phyloP scores from a whole-genome alignment of 1,284 basidiomycete species.

The Cryptococcus amylolentus region DNA sequence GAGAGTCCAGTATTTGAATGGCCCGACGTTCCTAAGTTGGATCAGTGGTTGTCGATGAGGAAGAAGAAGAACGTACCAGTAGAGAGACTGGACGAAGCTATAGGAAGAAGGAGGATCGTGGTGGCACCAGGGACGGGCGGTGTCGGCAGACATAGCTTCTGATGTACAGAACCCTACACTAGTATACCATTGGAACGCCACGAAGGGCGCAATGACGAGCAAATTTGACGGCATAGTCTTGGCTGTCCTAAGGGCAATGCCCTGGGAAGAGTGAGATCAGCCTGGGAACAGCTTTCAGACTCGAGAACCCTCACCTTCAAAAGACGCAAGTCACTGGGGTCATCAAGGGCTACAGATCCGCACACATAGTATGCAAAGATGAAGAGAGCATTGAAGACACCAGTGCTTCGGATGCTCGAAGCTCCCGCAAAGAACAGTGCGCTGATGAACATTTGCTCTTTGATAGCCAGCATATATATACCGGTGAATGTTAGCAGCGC shows the following conservation, averaged over 20 bases:
- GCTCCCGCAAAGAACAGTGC: conserved; percentile 64
- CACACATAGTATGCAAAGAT: background rate
- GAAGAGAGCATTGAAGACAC: conserved; percentile 58
- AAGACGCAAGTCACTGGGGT: too few species aligned
- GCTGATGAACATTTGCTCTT: conserved; percentile 56
- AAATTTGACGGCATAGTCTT: conserved; percentile 32
- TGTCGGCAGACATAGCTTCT: background rate
- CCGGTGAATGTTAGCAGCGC: conserved; percentile 74
- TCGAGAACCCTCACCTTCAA: too few species aligned
- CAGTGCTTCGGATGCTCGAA: conserved; percentile 73
- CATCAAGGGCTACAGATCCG: too few species aligned
- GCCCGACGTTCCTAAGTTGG: conserved; percentile 63
- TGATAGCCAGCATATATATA: conserved; percentile 40
- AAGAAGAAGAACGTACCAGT: conserved; percentile 58
- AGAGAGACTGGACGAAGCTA: conserved; percentile 73
- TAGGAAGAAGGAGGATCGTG: conserved; percentile 66
- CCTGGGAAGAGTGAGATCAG: background rate
- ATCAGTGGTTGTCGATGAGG: background rate
- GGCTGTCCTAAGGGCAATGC: background rate
- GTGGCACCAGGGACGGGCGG: conserved; percentile 63
- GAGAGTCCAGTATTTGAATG: conserved; percentile 79
- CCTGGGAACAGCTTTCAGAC: too few species aligned
- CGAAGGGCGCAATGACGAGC: conserved; percentile 62
- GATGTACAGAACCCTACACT: conserved; percentile 63
- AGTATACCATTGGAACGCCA: conserved; percentile 64